Conservation (phyloP, 495 filamentous ascomycete genomes). For the Durotheca rogersii region DNA sequence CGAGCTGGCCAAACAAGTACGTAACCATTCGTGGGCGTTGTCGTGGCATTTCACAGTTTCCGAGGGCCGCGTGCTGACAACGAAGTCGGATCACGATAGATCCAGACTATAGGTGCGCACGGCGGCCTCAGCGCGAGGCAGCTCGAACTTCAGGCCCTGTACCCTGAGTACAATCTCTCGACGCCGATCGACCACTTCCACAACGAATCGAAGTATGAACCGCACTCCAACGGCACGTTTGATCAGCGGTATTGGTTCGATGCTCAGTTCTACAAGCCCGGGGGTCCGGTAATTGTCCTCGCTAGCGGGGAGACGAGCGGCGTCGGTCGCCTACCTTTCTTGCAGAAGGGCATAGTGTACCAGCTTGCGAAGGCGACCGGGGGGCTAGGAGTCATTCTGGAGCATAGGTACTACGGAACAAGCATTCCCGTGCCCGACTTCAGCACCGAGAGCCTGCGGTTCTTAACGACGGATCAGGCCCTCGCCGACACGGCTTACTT, state of each 20-base stretch:
- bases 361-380: constrained; percentile 62
- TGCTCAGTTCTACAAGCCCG: constrained; percentile 61
- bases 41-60: background rate
- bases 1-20: constrained; percentile 28
- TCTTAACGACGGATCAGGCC: constrained; percentile 74
- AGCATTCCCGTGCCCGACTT: constrained; percentile 61
- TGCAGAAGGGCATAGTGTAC: constrained; percentile 69
- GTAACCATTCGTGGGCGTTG: background rate
- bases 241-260: constrained; percentile 74
- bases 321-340: constrained; percentile 56
- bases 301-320: constrained; percentile 64
- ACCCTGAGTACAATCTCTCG: constrained; percentile 61
- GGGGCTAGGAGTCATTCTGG: constrained; percentile 72
- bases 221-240: constrained; percentile 62
- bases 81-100: constrained; percentile 5
- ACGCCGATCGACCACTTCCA: constrained; percentile 76
- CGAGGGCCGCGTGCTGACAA: background rate
- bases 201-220: constrained; percentile 66
- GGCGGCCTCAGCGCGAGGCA: constrained; percentile 28
- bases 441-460: constrained; percentile 65
- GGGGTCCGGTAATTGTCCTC: constrained; percentile 73
- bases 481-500: constrained; percentile 73
- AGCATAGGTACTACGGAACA: constrained; percentile 72
- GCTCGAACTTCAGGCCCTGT: constrained; percentile 46
- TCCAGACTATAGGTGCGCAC: constrained; percentile 20